Base-by-base conservation (phyloP, 352 stramenopile species). In the Phytophthora boehmeriae region DNA sequence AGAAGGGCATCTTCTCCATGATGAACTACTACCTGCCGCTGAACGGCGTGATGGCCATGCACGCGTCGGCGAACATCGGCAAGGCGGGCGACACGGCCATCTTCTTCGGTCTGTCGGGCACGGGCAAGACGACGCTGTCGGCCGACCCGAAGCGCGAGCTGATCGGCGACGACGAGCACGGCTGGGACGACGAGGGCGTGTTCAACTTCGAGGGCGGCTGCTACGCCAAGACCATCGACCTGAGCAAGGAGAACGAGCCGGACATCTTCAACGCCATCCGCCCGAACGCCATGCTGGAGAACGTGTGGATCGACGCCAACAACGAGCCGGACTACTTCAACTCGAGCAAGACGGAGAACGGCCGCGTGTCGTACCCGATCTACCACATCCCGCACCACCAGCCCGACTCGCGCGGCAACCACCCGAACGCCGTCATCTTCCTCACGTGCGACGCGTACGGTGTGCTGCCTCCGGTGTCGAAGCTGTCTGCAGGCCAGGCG, bases 161-260 rank as follows among this genome's bases (percentile, higher is more conserved):
- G 22, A 92, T 92, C 41, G 83, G 83, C 22, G 83, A 92, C 50
- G 83, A 92, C 58, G 97, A 99, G 76, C 97, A 99, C 81, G 96
- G 97, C 63, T 99, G 97, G 97, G 96, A 99, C 65, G 84, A 98
- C 66, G 78, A 98, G 72, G 96, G 97, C 53, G 89, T 99, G 49
- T 99, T 98, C 83, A 99, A 99, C 86, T 98, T 99, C 75, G 97
- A 99, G 75, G 97, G 97, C 59, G 97, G 97, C 22, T 99, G 97
- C 78, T 99, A 99, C 74, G 97, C 97, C 67, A 99, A 99, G 90
- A 99, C 95, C 27, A 98, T 99, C 76, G 94, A 99, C 73, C 77
- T 99, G 65, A 90, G 74, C 49, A 78, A 93, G 61, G 87, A 98
- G 75, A 98, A 97, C 64, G 97, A 99, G 74, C 97, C 97, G 30